Percentiles rank a stretch among this genome's conserved stretches.
Evolutionary conservation across 148 eudicot genomes (phyloP).

Genomic region (Suaeda aralocaspica): DNA sequence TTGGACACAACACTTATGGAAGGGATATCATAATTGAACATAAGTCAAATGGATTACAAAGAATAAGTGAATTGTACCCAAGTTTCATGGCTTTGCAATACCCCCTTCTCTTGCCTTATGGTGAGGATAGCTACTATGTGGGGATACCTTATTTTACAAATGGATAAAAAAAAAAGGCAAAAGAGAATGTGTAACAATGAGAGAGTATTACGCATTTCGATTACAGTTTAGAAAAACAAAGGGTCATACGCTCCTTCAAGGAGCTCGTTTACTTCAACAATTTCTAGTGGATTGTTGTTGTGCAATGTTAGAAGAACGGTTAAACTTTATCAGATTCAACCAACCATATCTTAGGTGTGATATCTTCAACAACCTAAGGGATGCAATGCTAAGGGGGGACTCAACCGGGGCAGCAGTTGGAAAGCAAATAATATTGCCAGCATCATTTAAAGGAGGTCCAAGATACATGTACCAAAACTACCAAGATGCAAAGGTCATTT

Average conservation of each 20-base stretch:
- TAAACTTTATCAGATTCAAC: not conserved
- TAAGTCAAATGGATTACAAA: not conserved
- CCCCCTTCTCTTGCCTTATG: slow-evolving; percentile 8
- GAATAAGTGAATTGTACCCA: not conserved
- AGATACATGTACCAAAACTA: slow-evolving; percentile 6
- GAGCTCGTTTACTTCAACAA: not conserved
- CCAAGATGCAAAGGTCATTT: slow-evolving; percentile 1
- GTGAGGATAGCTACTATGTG: not conserved
- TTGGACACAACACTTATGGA: not conserved
- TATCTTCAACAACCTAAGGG: not conserved
- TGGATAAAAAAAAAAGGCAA: not conserved
- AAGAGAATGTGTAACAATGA: not conserved
- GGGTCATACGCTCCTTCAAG: not conserved
- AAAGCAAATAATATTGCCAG: not conserved
- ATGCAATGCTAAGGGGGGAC: not conserved
- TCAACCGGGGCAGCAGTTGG: not conserved
- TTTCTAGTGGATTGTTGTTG: not conserved
- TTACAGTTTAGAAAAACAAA: too few relatives aligned
- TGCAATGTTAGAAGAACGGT: not conserved
- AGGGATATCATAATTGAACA: slow-evolving; percentile 2
- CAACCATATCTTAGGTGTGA: not conserved
- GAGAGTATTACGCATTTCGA: not conserved
- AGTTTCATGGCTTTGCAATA: not conserved
- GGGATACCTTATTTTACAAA: not conserved
- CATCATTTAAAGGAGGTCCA: not conserved